Conservation (phyloP, 345 rosid species). For the Ceriops tagal region DNA sequence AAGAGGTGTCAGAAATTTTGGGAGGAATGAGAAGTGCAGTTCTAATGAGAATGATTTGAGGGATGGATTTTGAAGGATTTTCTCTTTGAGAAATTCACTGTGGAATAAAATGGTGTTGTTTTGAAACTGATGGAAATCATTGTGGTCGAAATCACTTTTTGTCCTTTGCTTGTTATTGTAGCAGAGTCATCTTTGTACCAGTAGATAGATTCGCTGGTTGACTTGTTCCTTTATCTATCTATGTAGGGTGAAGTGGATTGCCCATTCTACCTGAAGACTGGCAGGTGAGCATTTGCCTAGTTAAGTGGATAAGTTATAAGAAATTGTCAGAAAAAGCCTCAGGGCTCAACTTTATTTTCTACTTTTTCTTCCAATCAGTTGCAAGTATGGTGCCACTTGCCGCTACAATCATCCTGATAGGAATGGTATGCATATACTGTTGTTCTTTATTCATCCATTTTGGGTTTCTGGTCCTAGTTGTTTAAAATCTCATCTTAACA, state of each 20-base stretch:
- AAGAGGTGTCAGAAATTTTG: not conserved
- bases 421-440: conserved; percentile 45
- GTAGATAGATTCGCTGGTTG: not conserved
- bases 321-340: not conserved
- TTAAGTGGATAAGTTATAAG: not conserved
- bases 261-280: conserved; percentile 91
- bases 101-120: no score
- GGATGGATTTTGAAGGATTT: not conserved
- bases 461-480: not conserved
- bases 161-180: no score
- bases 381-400: conserved; percentile 91
- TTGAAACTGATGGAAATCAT: no score
- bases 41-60: not conserved
- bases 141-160: no score
- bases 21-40: not conserved
- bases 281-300: conserved; percentile 53
- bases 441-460: not conserved
- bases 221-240: not conserved
- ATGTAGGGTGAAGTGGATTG: conserved; percentile 85
- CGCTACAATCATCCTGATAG: conserved; percentile 97
- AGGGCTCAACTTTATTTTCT: conserved; percentile 10
- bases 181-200: no score
- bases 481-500: not conserved
- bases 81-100: not conserved
- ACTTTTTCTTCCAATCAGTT: conserved; percentile 41